A percentile compares a stretch with the other conserved stretches of the same genome.
Conservation (phyloP, 2,329 filamentous ascomycete genomes). For the Colletotrichum liaoningense region DNA sequence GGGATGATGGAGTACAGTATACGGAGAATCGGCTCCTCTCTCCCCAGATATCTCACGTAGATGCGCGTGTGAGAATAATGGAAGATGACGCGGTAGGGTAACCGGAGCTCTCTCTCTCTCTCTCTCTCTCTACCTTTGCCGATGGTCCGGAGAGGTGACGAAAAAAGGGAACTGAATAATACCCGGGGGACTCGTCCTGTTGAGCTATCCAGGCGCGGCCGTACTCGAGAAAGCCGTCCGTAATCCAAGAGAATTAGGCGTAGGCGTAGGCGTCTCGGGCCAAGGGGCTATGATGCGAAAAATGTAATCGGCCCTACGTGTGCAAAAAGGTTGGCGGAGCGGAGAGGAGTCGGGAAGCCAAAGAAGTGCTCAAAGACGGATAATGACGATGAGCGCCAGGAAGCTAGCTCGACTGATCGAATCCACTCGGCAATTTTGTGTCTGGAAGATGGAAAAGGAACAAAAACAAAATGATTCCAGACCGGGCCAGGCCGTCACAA, state of each 20-base stretch:
- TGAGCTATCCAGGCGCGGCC: not conserved
- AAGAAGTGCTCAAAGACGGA: not conserved
- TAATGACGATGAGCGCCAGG: not conserved
- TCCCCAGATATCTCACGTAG: conserved; percentile 22
- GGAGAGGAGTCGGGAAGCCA: not conserved
- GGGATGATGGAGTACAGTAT: not conserved
- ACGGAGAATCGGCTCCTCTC: not conserved
- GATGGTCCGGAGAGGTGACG: not conserved
- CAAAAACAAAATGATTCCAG: not conserved
- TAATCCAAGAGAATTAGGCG: not conserved
- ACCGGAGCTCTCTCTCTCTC: not conserved
- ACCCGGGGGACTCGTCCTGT: not conserved
- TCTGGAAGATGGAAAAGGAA: not conserved
- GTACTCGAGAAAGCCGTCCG: not conserved
- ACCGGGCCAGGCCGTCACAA: not conserved
- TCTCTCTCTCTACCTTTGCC: not conserved
- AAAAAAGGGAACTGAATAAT: not conserved
- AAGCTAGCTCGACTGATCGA: not conserved
- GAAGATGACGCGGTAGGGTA: conserved; percentile 9
- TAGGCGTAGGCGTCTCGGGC: conserved; percentile 4
- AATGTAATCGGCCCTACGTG: not conserved
- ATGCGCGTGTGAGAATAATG: not conserved
- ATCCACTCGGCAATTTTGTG: not conserved
- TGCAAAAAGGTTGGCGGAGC: not conserved
- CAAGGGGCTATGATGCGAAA: not conserved